phyloP scores from a whole-genome alignment of 75 land plant species.

The Cryptomeria japonica region DNA sequence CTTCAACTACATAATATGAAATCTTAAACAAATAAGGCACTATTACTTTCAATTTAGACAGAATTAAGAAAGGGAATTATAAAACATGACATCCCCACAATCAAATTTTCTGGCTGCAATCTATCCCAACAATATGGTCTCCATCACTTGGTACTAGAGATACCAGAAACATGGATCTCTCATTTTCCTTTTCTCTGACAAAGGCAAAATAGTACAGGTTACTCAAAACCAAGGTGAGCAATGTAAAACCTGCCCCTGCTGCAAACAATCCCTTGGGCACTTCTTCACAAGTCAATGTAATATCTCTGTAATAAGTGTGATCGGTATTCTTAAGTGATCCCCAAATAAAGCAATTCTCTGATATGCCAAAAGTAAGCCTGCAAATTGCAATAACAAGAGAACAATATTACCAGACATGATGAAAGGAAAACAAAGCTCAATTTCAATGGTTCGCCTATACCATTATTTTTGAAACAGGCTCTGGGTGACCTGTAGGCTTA shows the following conservation, averaged over 20 bases:
- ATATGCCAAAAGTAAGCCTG: slow-evolving; percentile 82
- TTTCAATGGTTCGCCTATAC: not conserved
- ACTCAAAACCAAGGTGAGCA: slow-evolving; percentile 76
- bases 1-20: no score
- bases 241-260: slow-evolving; percentile 82
- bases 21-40: not conserved
- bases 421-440: not conserved
- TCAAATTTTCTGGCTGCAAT: slow-evolving; percentile 18
- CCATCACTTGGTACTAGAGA: slow-evolving; percentile 16
- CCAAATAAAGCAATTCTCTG: slow-evolving; percentile 63
- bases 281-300: slow-evolving; percentile 67
- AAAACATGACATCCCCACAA: not conserved
- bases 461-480: not conserved
- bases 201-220: slow-evolving; percentile 76
- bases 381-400: slow-evolving; percentile 11
- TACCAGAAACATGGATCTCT: slow-evolving; percentile 18
- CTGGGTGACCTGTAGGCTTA: not conserved
- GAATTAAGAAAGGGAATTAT: not conserved
- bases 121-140: slow-evolving; percentile 52
- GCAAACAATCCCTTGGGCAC: slow-evolving; percentile 83
- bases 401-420: not conserved
- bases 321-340: slow-evolving; percentile 76
- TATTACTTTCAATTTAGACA: not conserved
- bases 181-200: slow-evolving; percentile 46
- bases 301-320: slow-evolving; percentile 63